Evolutionary conservation across 345 rosid species (phyloP), one percentile per base, ranked within the genome.

Genomic region (Reutealis trisperma): DNA sequence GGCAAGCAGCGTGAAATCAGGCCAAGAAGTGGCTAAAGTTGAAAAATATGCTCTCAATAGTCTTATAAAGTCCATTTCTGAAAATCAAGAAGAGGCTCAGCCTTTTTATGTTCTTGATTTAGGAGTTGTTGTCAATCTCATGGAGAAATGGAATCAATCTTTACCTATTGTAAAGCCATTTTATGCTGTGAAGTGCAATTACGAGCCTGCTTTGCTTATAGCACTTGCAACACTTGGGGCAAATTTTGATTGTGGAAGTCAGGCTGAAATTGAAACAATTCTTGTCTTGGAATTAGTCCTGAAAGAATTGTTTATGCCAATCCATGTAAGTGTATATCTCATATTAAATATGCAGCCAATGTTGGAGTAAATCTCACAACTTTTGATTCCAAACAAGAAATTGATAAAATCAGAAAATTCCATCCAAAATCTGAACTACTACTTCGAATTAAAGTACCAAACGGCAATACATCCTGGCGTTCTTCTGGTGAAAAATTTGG

Each of bases 141-240:
- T 68, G 45, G 52, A 78, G 18, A 47, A 67, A 16, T 85, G 88
- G 86, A 52, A 62, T 1, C 70, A 25, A 7, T 42, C 15, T 34
- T 77, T 81, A 25, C 83, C 83, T 8, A 69, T 42, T 64, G 86
- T 83, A 3, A 75, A 47, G 3, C 84, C 83, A 0, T 83, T 83
- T 34, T 81, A 83, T 32, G 88, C 83, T 16, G 83, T 78, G 25
- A 85, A 83, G 63, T 80, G 86, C 76, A 85, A 83, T 73, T 74
- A 67, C 4, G 73, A 74, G 5, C 77, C 75, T 0, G 75, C 76
- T 47, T 30, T 47, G 14, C 51, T 47, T 9, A 9, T 47, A 47
- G 11, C 51, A 10, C 51, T 85, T 14, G 84, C 82, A 2, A 80
- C 51, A 47, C 51, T 47, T 12, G 51, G 51, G 1, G 51, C 51